Conservation (phyloP, 1,284 basidiomycete species). For the Melampsora larici-populina region DNA sequence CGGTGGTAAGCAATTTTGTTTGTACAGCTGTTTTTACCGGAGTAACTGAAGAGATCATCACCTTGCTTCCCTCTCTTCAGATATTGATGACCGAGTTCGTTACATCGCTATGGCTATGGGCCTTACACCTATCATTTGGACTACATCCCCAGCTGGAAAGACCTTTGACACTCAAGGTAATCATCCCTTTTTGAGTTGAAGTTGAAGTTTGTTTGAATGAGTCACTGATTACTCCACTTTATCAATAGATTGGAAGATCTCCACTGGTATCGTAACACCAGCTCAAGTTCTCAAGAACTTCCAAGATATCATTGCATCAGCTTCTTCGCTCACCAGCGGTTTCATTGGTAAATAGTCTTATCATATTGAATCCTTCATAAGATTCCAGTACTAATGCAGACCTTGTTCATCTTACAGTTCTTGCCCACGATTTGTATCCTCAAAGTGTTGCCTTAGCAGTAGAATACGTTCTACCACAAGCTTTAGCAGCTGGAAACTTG, state of each 20-base stretch:
- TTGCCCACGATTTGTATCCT: conserved; percentile 59
- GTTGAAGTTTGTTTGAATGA: background rate
- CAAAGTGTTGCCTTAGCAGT: conserved; percentile 82
- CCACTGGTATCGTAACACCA: conserved; percentile 49
- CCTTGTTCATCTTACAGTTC: conserved; percentile 18
- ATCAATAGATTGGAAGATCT: conserved; percentile 49
- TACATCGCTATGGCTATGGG: conserved; percentile 76
- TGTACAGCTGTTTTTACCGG: background rate
- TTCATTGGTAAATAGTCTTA: conserved; percentile 49
- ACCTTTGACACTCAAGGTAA: conserved; percentile 73
- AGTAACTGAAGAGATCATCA: background rate
- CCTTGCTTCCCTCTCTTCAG: conserved; percentile 51
- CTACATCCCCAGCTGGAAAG: conserved; percentile 57
- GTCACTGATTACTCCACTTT: background rate
- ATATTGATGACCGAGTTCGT: conserved; percentile 78
- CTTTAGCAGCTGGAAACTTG: conserved; percentile 56
- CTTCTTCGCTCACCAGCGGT: conserved; percentile 65
- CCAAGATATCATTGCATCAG: conserved; percentile 49
- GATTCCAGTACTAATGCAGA: background rate
- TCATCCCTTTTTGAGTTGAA: conserved; percentile 16
- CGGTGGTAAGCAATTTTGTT: conserved; percentile 8
- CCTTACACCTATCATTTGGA: conserved; percentile 76
- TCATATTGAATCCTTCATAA: background rate
- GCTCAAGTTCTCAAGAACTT: conserved; percentile 49
- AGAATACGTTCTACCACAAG: conserved; percentile 75